Base-by-base conservation (phyloP, 2,329 filamentous ascomycete genomes). In the Paracorniculantispora psalliotae region DNA sequence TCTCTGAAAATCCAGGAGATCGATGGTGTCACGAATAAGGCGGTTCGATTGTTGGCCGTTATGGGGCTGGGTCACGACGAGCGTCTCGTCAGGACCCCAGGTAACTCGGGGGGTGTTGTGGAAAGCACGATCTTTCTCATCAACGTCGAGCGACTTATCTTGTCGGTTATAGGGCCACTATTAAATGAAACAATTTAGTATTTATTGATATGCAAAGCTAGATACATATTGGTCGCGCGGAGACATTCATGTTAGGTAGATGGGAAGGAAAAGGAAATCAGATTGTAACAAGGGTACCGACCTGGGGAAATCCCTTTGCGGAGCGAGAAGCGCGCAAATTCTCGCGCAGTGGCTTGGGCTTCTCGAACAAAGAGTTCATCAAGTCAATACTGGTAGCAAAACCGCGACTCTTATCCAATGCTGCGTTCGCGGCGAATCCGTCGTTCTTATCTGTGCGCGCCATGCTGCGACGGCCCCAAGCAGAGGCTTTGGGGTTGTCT, bases 311-410 rank as follows among this genome's bases (percentile, higher is more conserved):
- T 70, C 90, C 89, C 75, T 85, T 85, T 66, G 79, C 76, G 61
- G 79, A 73, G 64, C 78, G 69, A 37, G 78, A 74, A 63, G 77
- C 78, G 67, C 81, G 80, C 57, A 80, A 71, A 66, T 80, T 82
- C 67, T 82, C 78, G 56, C 76, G 74, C 63, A 80, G 80, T 56
- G 79, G 80, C 76, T 83, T 85, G 63, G 86, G 81, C 73, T 88
- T 84, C 71, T 90, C 89, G 74, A 96, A 97, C 59, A 97, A 79
- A 50, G 91, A 96, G 71, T 96, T 93, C 91, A 96, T 97, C 71
- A 97, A 79, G 77, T 97, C 94, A 75, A 97, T 96, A 68, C 90
- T 92, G 21, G 89, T 96, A 21, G 86, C 83, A 73, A 96, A 93
- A 1, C 88, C 87, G 63, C 84, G 84, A 57, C 81, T 79, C 65